phyloP scores from a whole-genome alignment of 768 basidiomycete genomes.

The Pisolithus tinctorius region DNA sequence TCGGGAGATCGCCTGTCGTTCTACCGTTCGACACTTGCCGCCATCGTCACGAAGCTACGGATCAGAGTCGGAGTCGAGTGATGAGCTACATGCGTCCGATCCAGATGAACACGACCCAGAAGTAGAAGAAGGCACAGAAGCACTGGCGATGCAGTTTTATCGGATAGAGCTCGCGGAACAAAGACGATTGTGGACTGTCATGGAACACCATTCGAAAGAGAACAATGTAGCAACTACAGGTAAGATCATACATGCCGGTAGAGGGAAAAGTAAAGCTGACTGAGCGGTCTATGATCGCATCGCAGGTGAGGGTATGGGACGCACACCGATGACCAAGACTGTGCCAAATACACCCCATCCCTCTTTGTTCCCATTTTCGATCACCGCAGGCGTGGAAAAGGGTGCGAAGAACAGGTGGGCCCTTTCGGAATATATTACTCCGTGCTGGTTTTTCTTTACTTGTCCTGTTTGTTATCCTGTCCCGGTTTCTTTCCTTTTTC shows the following conservation, averaged over 20 bases:
- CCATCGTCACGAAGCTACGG: conserved; percentile 9
- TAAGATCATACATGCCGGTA: conserved; percentile 5
- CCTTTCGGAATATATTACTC: not conserved
- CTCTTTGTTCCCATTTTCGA: conserved; percentile 71
- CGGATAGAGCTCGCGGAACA: conserved; percentile 89
- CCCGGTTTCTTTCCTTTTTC: not conserved
- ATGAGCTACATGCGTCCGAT: conserved; percentile 26
- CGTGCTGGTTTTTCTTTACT: not conserved
- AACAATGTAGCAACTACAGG: conserved; percentile 21
- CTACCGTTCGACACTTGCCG: conserved; percentile 22
- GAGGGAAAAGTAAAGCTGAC: not conserved
- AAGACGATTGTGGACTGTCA: conserved; percentile 77
- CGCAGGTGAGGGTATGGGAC: conserved; percentile 1
- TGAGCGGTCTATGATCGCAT: not conserved
- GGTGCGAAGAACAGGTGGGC: conserved; percentile 87
- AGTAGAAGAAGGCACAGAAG: conserved; percentile 65
- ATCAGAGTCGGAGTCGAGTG: conserved; percentile 29
- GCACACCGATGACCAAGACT: conserved; percentile 7
- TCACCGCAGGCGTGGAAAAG: conserved; percentile 93
- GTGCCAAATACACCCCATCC: conserved; percentile 14
- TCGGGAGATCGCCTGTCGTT: conserved; percentile 57
- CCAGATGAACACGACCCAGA: conserved; percentile 31
- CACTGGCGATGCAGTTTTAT: conserved; percentile 90
- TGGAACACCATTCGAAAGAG: conserved; percentile 84
- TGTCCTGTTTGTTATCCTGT: not conserved